Conservation (phyloP, 1,284 basidiomycete species). For the Chalciporus piperatoides region DNA sequence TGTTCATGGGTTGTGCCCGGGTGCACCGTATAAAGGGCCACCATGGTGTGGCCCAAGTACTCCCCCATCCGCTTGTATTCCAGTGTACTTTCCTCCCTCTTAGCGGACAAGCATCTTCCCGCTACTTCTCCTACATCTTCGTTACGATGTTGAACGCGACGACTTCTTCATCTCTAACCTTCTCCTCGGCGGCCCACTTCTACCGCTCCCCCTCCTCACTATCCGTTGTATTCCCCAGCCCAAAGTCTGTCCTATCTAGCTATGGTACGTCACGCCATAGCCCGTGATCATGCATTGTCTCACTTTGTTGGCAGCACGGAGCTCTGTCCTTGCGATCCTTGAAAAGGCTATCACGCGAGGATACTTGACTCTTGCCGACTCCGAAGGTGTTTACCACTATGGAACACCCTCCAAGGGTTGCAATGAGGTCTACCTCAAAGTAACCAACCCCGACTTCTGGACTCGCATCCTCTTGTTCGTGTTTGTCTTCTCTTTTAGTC, state of each 20-base stretch:
- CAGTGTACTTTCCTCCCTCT: slow-evolving; percentile 14
- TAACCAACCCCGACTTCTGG: slow-evolving; percentile 78
- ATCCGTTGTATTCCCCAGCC: slow-evolving; percentile 30
- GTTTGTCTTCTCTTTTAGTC: slow-evolving; percentile 4
- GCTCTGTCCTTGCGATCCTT: slow-evolving; percentile 59
- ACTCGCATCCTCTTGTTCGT: slow-evolving; percentile 65
- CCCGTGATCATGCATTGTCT: not conserved
- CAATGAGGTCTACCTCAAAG: slow-evolving; percentile 60
- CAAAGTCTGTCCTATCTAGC: slow-evolving; percentile 26
- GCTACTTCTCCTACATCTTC: not conserved
- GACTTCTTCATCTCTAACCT: slow-evolving; percentile 30
- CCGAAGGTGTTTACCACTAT: slow-evolving; percentile 53
- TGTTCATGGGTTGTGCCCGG: slow-evolving; percentile 21
- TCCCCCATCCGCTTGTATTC: slow-evolving; percentile 27
- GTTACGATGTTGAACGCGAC: slow-evolving; percentile 31
- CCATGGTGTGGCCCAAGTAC: slow-evolving; percentile 25
- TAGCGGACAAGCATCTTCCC: slow-evolving; percentile 1
- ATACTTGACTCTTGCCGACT: slow-evolving; percentile 60
- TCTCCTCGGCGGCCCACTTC: slow-evolving; percentile 33
- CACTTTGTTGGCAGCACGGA: slow-evolving; percentile 45
- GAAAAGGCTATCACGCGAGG: slow-evolving; percentile 56
- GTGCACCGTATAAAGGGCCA: slow-evolving; percentile 42
- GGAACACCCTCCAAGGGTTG: slow-evolving; percentile 50
- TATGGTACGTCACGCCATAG: slow-evolving; percentile 21
- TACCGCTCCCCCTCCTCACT: slow-evolving; percentile 32